Percentiles rank a stretch among this genome's conserved stretches.
Evolutionary conservation across 345 rosid genomes (phyloP).

Genomic region (Corymbia maculata): DNA sequence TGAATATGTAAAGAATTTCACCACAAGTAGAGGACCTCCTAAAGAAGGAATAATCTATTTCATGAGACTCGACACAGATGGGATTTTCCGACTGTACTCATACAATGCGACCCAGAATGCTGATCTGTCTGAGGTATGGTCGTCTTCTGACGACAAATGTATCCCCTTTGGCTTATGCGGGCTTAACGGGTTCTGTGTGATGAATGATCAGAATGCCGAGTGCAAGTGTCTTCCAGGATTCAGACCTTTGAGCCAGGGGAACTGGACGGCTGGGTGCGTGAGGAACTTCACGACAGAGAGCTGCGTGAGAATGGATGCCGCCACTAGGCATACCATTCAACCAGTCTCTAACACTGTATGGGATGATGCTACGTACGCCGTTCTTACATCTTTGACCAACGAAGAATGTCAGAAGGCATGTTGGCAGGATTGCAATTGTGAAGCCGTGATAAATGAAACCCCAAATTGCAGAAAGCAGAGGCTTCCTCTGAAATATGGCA

Average conservation of each 20-base stretch:
- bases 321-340: not conserved
- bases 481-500: conserved; percentile 1
- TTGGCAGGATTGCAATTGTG: conserved; percentile 7
- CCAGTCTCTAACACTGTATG: not conserved
- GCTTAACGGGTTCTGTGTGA: not conserved
- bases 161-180: not conserved
- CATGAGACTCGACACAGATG: conserved; percentile 5
- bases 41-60: not conserved
- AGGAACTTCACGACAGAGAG: not conserved
- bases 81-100: conserved; percentile 5
- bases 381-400: not conserved
- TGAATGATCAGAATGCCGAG: not conserved
- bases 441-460: not conserved
- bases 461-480: not conserved
- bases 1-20: not conserved
- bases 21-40: not conserved
- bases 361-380: not conserved
- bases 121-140: not conserved
- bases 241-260: not conserved
- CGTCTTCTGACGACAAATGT: not conserved
- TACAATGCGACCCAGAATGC: not conserved
- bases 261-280: conserved; percentile 8
- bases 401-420: not conserved
- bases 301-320: not conserved
- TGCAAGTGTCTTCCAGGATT: conserved; percentile 7